Evolutionary conservation across 495 filamentous ascomycete species (phyloP), one percentile per base, ranked within the genome.

Genomic region (Corynascus novoguineensis): DNA sequence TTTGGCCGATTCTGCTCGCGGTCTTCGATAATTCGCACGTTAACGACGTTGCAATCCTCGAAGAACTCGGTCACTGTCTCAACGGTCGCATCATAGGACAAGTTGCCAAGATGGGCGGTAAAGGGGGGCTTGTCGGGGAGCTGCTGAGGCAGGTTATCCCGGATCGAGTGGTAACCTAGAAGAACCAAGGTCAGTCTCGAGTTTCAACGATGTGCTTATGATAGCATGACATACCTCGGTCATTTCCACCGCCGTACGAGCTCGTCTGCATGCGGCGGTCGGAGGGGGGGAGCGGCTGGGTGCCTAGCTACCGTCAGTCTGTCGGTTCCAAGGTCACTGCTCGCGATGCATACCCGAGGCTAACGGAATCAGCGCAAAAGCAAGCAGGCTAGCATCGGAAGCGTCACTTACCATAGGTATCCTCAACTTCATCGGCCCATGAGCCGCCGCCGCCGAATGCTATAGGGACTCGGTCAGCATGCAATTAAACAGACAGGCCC

Each of bases 371-470:
- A 53, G 40, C 35, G 45, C 12, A 50, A 17, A 44, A 29, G 17
- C 27, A 14, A 55, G 17, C 12, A 54, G 4, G 4, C 4, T 9
- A 7, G 31, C 14, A 40, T n/a, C 22, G 22, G 14, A 11, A 15
- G 42, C 10, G 25, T 11, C 25, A 28, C 83, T 70, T 85, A 92
- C 89, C 75, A 71, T 80, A 76, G 59, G 87, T 74, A 62, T 93
- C 88, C 69, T 97, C 93, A 80, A 97, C 95, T 68, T 98, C 93
- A 77, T 97, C 93, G 61, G 93, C 93, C 93, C 93, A 98, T 58
- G 93, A 96, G 67, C 90, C 73, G 34, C 69, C 88, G 60, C 89
- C 69, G 31, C 73, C 90, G 61, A 89, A 82, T 63, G 85, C 91
- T 96, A 67, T 57, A 61, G 44, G 27, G 32, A 50, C n/a, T 24